Base-by-base conservation (phyloP, 2,329 filamentous ascomycete species). In the Fusarium sp. region DNA sequence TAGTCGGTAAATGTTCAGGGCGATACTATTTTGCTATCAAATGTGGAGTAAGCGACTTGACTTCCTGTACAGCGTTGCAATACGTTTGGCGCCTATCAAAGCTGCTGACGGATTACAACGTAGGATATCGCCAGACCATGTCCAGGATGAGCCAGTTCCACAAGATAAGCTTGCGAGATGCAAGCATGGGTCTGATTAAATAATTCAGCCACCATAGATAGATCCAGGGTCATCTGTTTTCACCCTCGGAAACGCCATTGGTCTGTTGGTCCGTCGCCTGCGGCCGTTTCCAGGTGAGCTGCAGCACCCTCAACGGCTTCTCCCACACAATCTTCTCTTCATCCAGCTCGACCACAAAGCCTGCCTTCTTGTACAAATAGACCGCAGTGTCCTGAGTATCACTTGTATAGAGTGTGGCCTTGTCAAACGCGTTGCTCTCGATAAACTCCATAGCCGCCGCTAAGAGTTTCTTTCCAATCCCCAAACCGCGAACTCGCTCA, bases 281-380 rank as follows among this genome's bases (percentile, higher is more conserved):
- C 6, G 55, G 42, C 1, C 63, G 63, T 1, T 59, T 57, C 71
- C 71, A 74, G 14, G 67, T 60, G 44, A 74, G 71, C 33, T 62
- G 68, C 8, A 74, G 4, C 20, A 72, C 71, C 12, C 60, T 53
- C 33, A 74, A n/a, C 1, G 22, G 56, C 22, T 62, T 64, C 5
- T 70, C 71, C 71, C 71, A 74, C 5, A 74, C 14, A 33, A 66
- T 40, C 35, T 64, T 74, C 10, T 74, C 49, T 24, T n/a, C 20
- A 1, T 72, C 71, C 2, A 49, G 8, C 1, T 72, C 49, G 2
- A 69, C n/a, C 1, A 40, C 29, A 7, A 74, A 74, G 0, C 71
- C 71, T 8, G 33, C 46, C 17, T 40, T 74, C 6, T 31, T 46
- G 6, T 74, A 74, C 0, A 74, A 64, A 6, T 72, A 49, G 0